Evolutionary conservation across 306 rosid species (phyloP), one percentile per base, ranked within the genome.

Genomic region (Prunus mume): DNA sequence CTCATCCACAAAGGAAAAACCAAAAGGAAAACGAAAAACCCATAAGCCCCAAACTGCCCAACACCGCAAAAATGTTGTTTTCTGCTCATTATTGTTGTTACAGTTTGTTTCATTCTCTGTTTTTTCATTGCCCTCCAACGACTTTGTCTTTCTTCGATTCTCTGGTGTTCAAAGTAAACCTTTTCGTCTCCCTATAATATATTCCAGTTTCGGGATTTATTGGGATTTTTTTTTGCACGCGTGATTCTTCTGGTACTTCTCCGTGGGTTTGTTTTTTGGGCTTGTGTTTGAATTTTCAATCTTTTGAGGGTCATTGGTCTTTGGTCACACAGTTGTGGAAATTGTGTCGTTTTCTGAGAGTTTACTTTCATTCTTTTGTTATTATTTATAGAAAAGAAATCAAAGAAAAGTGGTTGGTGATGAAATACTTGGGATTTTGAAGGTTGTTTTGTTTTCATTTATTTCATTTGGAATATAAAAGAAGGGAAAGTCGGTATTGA

Each of bases 301-400:
- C 45, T 69, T n/a, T 55, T 55, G 10, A 25, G 69, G 78, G 73
- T 86, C 83, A 25, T 63, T 34, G 78, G 87, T 80, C 69, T 57
- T 76, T 75, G 83, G 72, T 81, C 75, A 9, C 79, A 3, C 75
- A 55, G 77, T 43, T 38, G 47, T 84, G 88, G 79, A 58, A 75
- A 74, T 69, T 75, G 79, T 75, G 87, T 87, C 86, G 79, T 81
- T 88, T 85, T 84, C 91, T 72, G 73, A 38, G 81, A 64, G 74
- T 85, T 79, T 82, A 62, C 80, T 80, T 78, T 86, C 74, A 51
- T 58, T 71, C 62, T 76, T 68, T 27, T 55, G 5, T 12, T 41
- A 69, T 32, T 30, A 17, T 55, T 17, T 73, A 15, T 52, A 22
- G 76, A 15, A 34, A n/a, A 41, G 30, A 43, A 52, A 10, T 17